Conservation (phyloP, 2,329 filamentous ascomycete species). For the Fonsecaea multimorphosa region DNA sequence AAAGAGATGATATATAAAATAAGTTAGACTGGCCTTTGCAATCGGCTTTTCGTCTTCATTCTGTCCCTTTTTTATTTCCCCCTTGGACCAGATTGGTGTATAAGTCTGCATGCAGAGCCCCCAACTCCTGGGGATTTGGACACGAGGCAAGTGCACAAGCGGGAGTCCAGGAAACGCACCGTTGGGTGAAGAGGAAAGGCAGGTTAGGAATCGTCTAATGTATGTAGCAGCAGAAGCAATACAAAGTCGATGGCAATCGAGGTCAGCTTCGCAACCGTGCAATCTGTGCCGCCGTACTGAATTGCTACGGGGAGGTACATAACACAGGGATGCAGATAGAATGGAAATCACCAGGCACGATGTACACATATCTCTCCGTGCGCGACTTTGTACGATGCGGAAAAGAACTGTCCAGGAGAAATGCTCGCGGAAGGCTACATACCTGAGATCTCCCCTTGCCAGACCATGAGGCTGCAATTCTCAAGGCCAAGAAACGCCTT, state of each 20-base stretch:
- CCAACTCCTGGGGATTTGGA: neutral
- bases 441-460: neutral
- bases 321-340: neutral
- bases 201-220: neutral
- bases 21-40: neutral
- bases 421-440: neutral
- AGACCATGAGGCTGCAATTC: neutral
- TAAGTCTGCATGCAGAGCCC: neutral
- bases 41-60: neutral
- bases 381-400: no score
- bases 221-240: slow-evolving; percentile 3
- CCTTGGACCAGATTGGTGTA: neutral
- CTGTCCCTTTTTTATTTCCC: neutral
- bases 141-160: neutral
- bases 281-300: neutral
- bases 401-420: neutral
- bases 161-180: neutral
- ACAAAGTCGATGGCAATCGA: neutral
- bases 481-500: neutral
- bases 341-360: no score
- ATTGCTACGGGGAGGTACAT: neutral
- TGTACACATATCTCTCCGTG: no score
- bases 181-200: neutral
- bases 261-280: neutral
- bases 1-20: neutral